phyloP scores from a whole-genome alignment of 352 stramenopile genomes.

The Pythium myriotylum region DNA sequence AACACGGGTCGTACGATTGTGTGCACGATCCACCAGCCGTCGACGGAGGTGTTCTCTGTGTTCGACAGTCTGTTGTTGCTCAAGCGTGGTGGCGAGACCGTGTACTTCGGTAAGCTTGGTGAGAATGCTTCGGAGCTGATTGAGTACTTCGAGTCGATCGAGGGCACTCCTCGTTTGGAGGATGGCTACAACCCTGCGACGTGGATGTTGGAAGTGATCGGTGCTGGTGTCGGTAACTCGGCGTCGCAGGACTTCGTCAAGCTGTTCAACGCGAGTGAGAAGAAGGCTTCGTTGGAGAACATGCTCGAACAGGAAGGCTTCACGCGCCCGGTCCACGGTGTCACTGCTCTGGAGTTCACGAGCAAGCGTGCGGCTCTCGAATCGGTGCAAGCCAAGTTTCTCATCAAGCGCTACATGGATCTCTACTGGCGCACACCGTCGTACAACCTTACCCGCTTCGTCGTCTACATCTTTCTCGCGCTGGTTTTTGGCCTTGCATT shows the following conservation, averaged over 20 bases:
- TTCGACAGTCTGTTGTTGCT: conserved; percentile 28
- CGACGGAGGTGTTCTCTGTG: conserved; percentile 24
- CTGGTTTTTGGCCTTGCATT: conserved; percentile 53
- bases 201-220: conserved; percentile 30
- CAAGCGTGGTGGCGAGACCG: conserved; percentile 24
- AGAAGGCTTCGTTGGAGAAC: conserved; percentile 12
- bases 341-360: conserved; percentile 16
- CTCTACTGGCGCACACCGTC: conserved; percentile 72
- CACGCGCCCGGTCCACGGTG: neutral
- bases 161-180: neutral
- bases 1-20: conserved; percentile 34
- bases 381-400: conserved; percentile 5
- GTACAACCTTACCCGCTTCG: conserved; percentile 67
- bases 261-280: conserved; percentile 13
- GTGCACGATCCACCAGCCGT: conserved; percentile 37
- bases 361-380: conserved; percentile 23
- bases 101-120: conserved; percentile 26
- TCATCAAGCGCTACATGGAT: conserved; percentile 34
- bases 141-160: conserved; percentile 54
- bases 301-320: conserved; percentile 16
- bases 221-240: conserved; percentile 13
- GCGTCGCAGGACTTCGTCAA: neutral
- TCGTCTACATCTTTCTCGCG: conserved; percentile 29
- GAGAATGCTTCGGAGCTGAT: conserved; percentile 28
- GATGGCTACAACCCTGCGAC: conserved; percentile 20